A percentile compares a stretch with the other conserved stretches of the same genome.
Conservation (phyloP, 331 rosid genomes). For the Saraca asoca region DNA sequence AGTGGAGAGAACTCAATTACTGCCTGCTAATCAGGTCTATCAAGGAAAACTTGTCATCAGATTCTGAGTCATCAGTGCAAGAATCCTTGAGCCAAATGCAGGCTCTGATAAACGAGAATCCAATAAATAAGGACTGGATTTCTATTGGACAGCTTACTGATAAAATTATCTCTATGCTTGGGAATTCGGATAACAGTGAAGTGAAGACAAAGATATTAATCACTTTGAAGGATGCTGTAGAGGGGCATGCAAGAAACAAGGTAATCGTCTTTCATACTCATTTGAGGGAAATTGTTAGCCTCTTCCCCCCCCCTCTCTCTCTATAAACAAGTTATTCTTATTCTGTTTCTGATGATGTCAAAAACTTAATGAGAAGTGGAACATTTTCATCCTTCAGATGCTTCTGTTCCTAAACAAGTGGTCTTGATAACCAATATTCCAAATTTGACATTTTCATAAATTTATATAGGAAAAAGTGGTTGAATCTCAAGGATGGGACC, state of each 20-base stretch:
- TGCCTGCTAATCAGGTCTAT: slow-evolving; percentile 64
- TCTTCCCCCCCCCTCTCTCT: neutral
- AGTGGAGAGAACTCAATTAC: slow-evolving; percentile 83
- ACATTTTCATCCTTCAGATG: slow-evolving; percentile 9
- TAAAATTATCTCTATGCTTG: slow-evolving; percentile 54
- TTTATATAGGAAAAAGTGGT: slow-evolving; percentile 57
- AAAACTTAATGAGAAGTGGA: neutral
- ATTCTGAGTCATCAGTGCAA: slow-evolving; percentile 34
- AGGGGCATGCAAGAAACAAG: slow-evolving; percentile 78
- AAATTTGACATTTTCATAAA: slow-evolving; percentile 18
- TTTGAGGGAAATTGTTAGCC: neutral
- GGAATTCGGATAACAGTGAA: slow-evolving; percentile 48
- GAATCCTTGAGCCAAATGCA: slow-evolving; percentile 62
- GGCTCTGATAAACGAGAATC: slow-evolving; percentile 60
- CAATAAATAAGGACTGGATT: slow-evolving; percentile 85
- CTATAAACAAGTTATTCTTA: neutral
- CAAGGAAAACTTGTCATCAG: slow-evolving; percentile 46
- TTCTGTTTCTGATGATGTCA: neutral
- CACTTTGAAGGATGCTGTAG: slow-evolving; percentile 62
- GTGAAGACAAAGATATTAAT: slow-evolving; percentile 59
- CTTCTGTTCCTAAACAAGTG: neutral
- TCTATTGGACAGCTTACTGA: slow-evolving; percentile 63
- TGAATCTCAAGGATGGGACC: slow-evolving; percentile 69
- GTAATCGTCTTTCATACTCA: slow-evolving; percentile 36
- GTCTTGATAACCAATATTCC: slow-evolving; percentile 12